phyloP scores from a whole-genome alignment of 306 rosid species.

The Spatholobus suberectus region DNA sequence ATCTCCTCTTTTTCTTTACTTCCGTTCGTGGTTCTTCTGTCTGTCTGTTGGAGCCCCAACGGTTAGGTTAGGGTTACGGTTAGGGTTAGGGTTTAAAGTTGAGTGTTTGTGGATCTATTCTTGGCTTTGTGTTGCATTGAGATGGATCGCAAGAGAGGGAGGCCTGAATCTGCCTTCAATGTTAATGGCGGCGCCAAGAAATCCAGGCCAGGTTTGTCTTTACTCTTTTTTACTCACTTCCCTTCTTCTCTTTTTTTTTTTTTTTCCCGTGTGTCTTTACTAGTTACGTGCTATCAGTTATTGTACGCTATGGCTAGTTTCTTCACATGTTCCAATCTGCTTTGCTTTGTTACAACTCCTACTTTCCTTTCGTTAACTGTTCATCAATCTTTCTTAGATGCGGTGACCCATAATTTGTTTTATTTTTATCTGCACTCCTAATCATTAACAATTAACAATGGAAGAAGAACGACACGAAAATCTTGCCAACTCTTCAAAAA shows the following conservation, averaged over 20 bases:
- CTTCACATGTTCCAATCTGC: too few species aligned
- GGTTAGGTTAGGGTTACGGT: neutral
- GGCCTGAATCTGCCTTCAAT: constrained; percentile 64
- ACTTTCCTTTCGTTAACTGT: neutral
- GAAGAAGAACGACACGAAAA: too few species aligned
- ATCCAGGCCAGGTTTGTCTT: constrained; percentile 64
- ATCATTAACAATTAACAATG: too few species aligned
- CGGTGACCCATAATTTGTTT: too few species aligned
- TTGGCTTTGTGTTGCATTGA: neutral
- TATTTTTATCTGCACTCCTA: neutral
- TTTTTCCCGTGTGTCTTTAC: too few species aligned
- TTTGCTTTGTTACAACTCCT: neutral
- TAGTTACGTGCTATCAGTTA: too few species aligned
- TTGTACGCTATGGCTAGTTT: too few species aligned
- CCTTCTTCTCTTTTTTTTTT: neutral
- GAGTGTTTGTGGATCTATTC: neutral
- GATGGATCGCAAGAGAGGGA: constrained; percentile 71
- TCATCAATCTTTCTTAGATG: neutral
- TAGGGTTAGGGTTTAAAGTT: neutral
- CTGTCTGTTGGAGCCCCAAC: neutral
- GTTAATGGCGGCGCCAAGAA: constrained; percentile 81
- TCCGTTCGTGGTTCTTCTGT: neutral
- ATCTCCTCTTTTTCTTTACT: too few species aligned
- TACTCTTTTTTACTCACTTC: neutral
- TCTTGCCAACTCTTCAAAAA: too few species aligned